These are phyloP conservation scores for Didymosphaeria variabile DNA, from an alignment of 2,329 filamentous ascomycete genomes.

Conservation along the genomic window DNA sequence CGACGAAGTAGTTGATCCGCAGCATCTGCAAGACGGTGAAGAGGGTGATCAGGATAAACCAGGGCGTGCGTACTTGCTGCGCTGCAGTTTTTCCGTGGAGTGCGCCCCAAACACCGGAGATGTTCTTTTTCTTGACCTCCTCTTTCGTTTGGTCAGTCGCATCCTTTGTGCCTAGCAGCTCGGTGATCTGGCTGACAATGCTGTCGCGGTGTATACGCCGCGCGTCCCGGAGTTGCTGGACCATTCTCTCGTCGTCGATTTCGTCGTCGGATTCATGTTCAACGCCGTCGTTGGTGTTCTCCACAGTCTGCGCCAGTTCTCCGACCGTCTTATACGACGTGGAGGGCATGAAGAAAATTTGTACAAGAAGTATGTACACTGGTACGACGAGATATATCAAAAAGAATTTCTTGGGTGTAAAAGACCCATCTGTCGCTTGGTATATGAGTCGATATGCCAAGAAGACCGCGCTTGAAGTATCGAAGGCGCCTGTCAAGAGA, in stretches of 20 bases:
- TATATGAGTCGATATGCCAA: conserved; percentile 58
- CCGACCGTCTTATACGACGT: conserved; percentile 68
- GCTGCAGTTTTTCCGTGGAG: conserved; percentile 76
- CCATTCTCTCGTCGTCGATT: conserved; percentile 57
- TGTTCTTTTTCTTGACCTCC: conserved; percentile 75
- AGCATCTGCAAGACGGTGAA: conserved; percentile 77
- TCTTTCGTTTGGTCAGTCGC: conserved; percentile 69
- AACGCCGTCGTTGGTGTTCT: conserved; percentile 55
- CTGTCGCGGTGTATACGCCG: conserved; percentile 68
- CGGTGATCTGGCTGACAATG: conserved; percentile 75
- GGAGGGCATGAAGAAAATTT: conserved; percentile 58
- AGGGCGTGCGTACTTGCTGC: conserved; percentile 79
- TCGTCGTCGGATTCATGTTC: conserved; percentile 65
- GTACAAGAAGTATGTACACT: conserved; percentile 53
- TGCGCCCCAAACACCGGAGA: conserved; percentile 84
- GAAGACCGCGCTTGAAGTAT: conserved; percentile 60
- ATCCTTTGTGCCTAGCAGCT: conserved; percentile 72
- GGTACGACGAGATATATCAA: conserved; percentile 60
- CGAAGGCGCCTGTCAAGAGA: conserved; percentile 61
- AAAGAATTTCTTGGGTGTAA: conserved; percentile 60
- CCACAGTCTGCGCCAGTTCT: conserved; percentile 79
- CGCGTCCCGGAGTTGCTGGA: conserved; percentile 61
- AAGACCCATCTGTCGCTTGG: conserved; percentile 52
- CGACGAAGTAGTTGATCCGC: conserved; percentile 91
- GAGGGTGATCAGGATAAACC: conserved; percentile 84